Percentiles rank a stretch among this genome's conserved stretches.
Evolutionary conservation across 352 stramenopile species (phyloP).

Genomic region (Saprolegnia diclina): DNA sequence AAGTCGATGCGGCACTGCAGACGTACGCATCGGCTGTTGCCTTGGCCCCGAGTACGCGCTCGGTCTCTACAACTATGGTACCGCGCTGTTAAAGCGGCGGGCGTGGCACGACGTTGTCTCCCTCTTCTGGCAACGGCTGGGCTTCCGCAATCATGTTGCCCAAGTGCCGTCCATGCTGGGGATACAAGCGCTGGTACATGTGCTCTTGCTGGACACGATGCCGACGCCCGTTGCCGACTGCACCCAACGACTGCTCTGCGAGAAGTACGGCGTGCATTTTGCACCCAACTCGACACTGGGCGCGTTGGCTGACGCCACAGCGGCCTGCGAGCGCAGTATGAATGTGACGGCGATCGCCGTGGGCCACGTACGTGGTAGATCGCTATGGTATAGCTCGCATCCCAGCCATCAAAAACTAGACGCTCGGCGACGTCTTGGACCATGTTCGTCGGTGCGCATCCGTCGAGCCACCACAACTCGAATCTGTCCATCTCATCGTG

Average conservation of each 20-base stretch:
- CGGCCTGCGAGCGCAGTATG: not conserved
- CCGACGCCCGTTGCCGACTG: not conserved
- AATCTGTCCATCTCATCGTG: not conserved
- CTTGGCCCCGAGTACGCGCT: not conserved
- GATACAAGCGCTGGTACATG: not conserved
- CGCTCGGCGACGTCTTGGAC: not conserved
- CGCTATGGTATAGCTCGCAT: no score
- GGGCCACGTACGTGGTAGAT: no score
- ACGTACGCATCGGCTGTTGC: not conserved
- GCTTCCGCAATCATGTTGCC: not conserved
- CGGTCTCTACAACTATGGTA: constrained; percentile 5
- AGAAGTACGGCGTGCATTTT: not conserved
- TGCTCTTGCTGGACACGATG: not conserved
- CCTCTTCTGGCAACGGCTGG: not conserved
- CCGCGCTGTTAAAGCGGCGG: not conserved
- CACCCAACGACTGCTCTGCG: not conserved
- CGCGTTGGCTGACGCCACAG: not conserved
- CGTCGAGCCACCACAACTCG: no score
- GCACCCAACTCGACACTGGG: not conserved
- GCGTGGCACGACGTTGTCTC: not conserved
- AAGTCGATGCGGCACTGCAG: not conserved
- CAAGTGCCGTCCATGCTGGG: not conserved
- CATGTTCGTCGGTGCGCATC: not conserved
- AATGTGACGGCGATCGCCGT: not conserved
- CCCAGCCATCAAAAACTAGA: no score